Evolutionary conservation across 192 early-diverging fungal species (phyloP).

Genomic region (Entomortierella lignicola): DNA sequence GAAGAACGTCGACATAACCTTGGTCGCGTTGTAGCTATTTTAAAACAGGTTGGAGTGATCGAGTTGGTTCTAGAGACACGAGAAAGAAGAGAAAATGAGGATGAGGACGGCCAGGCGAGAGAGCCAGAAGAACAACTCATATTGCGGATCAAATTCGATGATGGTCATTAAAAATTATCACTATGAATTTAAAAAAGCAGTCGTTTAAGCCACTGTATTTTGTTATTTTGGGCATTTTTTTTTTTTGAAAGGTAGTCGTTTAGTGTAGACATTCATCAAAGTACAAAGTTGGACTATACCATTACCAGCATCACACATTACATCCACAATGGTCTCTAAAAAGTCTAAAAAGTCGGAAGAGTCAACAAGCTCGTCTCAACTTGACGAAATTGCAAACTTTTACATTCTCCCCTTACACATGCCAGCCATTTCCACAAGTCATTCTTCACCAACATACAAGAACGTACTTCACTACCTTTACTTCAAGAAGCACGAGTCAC

Average conservation of each 20-base stretch:
- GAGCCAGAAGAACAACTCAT: conserved; percentile 29
- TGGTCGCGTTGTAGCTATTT: conserved; percentile 29
- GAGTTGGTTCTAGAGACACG: conserved; percentile 28
- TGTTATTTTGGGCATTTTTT: conserved; percentile 4
- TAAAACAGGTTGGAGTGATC: conserved; percentile 26
- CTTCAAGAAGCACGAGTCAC: conserved; percentile 57
- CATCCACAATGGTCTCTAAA: conserved; percentile 36
- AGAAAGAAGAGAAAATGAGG: neutral
- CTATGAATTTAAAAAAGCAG: neutral
- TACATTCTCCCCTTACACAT: conserved; percentile 44
- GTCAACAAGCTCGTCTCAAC: neutral
- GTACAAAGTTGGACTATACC: no score
- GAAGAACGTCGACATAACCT: conserved; percentile 49
- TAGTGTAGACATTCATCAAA: no score
- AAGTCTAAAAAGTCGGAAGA: conserved; percentile 25
- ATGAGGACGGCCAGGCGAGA: neutral
- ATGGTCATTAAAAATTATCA: neutral
- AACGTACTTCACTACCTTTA: conserved; percentile 53
- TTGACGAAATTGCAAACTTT: conserved; percentile 49
- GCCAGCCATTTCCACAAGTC: conserved; percentile 22
- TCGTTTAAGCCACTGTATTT: conserved; percentile 7
- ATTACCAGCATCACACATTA: neutral
- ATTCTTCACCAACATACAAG: conserved; percentile 27
- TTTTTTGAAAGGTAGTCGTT: no score
- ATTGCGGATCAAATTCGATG: conserved; percentile 36